Percentiles rank a stretch among this genome's conserved stretches.
phyloP scores from a whole-genome alignment of 345 rosid genomes.

The Erodium maritimum region DNA sequence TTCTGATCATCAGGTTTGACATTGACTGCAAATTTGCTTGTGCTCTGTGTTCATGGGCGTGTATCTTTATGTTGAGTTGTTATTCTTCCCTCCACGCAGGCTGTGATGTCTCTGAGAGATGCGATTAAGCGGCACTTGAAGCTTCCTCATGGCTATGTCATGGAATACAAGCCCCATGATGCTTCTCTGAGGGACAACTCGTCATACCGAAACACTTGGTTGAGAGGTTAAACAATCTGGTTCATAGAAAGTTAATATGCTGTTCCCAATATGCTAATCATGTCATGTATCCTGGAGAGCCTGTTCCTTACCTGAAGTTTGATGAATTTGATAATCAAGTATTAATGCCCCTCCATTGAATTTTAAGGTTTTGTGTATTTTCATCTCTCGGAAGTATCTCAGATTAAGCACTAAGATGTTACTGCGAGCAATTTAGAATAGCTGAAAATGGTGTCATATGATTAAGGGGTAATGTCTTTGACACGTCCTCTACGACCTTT shows the following conservation, averaged over 20 bases:
- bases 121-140: conserved; percentile 80
- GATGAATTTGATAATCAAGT: no score
- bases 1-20: conserved; percentile 75
- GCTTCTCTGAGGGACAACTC: conserved; percentile 89
- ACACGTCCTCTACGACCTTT: no score
- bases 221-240: conserved; percentile 53
- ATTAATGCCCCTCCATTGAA: no score
- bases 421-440: no score
- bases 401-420: no score
- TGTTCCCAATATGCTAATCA: neutral
- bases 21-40: neutral
- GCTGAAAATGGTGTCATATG: no score
- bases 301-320: no score
- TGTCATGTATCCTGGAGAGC: neutral
- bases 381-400: no score
- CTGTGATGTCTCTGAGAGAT: conserved; percentile 83
- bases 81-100: conserved; percentile 26
- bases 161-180: conserved; percentile 97
- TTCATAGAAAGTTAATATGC: neutral
- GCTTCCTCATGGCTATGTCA: conserved; percentile 78
- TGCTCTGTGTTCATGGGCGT: neutral
- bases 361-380: no score
- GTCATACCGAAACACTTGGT: conserved; percentile 87
- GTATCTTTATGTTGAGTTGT: neutral
- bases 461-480: no score